These are phyloP conservation scores for Ganoderma resinaceum DNA, from an alignment of 1,284 basidiomycete species.

Conservation along the genomic window DNA sequence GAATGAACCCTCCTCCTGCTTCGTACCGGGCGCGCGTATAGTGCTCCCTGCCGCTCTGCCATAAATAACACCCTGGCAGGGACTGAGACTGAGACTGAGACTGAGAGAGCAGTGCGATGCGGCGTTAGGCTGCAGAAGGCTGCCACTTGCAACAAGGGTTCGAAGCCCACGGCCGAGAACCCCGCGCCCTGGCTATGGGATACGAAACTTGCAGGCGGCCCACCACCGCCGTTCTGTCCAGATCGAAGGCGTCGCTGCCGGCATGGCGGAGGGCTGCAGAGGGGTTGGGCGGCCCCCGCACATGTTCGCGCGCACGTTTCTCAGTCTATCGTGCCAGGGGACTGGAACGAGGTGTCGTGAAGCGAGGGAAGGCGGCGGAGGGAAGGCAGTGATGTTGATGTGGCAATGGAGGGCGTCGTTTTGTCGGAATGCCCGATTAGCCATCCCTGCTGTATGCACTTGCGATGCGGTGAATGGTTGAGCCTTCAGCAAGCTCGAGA, in stretches of 20 bases:
- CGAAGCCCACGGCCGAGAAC: not conserved
- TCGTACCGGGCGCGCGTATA: not conserved
- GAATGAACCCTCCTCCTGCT: not conserved
- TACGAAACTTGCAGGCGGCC: not conserved
- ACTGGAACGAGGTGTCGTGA: not conserved
- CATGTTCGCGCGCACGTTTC: conserved; percentile 1
- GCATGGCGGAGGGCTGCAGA: not conserved
- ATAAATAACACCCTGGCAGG: not conserved
- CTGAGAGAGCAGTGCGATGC: not conserved
- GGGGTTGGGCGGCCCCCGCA: not conserved
- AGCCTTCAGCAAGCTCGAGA: not conserved
- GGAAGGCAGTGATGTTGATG: not conserved
- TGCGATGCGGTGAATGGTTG: not conserved
- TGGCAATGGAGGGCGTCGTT: not conserved
- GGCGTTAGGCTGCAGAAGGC: conserved; percentile 2
- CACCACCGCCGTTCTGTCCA: not conserved
- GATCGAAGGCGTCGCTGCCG: not conserved
- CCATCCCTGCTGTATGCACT: not conserved
- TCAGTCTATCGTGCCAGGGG: not conserved
- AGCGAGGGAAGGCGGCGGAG: not conserved
- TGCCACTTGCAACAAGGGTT: not conserved
- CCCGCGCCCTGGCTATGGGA: not conserved
- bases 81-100: not conserved
- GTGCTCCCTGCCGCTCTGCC: not conserved
- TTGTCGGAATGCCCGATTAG: not conserved